Base-by-base conservation (phyloP, 176 grass and related monocot genomes). In the Musa itinerans region DNA sequence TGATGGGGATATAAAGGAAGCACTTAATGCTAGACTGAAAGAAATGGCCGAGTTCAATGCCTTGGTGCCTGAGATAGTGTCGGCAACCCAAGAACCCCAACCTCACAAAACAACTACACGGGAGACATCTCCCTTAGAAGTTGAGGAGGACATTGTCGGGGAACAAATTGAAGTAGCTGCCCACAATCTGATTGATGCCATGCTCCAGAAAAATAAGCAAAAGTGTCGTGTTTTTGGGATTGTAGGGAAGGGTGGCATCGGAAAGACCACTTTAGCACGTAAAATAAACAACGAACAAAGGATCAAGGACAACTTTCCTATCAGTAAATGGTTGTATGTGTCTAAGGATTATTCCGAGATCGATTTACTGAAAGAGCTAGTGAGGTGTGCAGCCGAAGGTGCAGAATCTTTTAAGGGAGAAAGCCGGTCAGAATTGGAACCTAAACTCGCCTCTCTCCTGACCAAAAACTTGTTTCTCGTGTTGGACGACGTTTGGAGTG, bases 401-500 rank as follows among this genome's bases (percentile, higher is more conserved):
- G 23, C 0, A 87, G 5, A 54, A 86, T 78, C 81, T 87, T 77
- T 84, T 87, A 89, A 81, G 10, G 61, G 50, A 1, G 65, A 82
- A 51, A 80, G 63, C 75, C 88, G 62, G 62, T 79, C 85, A 52
- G 93, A 96, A 26, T 81, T 96, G 9, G 57, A 90, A 2, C 8
- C 14, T 15, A 73, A 69, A 65, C 81, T 96, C 26, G 26, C 71
- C 16, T 83, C 83, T 67, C 54, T 83, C 50, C 83, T 92, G 76
- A 78, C 83, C 0, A 84, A 87, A 78, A 90, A 79, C 29, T 92
- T 92, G 27, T 77, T 96, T 8, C 75, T 96, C 51, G 71, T 96
- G 55, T 70, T 96, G 25, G 93, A 96, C 83, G 93, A 90, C 85
- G 78, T 96, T 72, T 74, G 87, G 76, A 88, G 13, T 9, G 1